Evolutionary conservation across 805 yeast genomes (phyloP), one percentile per base, ranked within the genome.

Genomic region (Hanseniaspora taiwanica): DNA sequence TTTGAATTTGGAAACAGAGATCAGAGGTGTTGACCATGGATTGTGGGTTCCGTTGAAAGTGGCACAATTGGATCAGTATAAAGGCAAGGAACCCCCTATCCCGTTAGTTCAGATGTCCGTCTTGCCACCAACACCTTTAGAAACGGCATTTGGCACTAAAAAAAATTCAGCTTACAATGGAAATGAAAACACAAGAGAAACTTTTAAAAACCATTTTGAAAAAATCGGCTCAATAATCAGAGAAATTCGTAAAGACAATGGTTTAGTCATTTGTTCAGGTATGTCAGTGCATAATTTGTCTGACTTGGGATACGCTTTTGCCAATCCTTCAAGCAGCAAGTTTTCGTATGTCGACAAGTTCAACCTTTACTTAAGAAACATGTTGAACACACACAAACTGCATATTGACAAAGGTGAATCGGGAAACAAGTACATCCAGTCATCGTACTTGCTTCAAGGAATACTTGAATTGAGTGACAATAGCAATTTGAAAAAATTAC

Each of bases 11-110:
- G 40, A 33, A 27, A 33, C 35, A 12, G 42, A 41, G 21, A 35
- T 45, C 27, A 62, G 91, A 42, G 91, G 91, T 8, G 57, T 83
- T 18, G 94, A 82, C 53, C 93, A 82, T 59, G 94, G 94, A 6
- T 78, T 68, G 6, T 82, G 89, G 85, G 86, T 79, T 5, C 89
- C 89, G 1, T 65, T 78, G 44, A 75, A 79, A 51, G 81, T 78
- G 19, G 84, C 83, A 6, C 80, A 81, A 46, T 66, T 72, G 33
- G 51, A 47, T 21, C 47, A 44, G 14, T 39, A 37, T 21, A 44
- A 44, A 12, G 24, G 38, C 21, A 29, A n/a, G 38, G 33, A 1
- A 35, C 35, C 4, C 72, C 72, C 6, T 35, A 38, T 42, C 4
- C 72, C 72, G 6, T 35, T 68, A 16, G 50, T 68, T n/a, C 71